These are phyloP conservation scores for Suhomyces tanzawaensis DNA, from an alignment of 805 yeast species.

Conservation along the genomic window DNA sequence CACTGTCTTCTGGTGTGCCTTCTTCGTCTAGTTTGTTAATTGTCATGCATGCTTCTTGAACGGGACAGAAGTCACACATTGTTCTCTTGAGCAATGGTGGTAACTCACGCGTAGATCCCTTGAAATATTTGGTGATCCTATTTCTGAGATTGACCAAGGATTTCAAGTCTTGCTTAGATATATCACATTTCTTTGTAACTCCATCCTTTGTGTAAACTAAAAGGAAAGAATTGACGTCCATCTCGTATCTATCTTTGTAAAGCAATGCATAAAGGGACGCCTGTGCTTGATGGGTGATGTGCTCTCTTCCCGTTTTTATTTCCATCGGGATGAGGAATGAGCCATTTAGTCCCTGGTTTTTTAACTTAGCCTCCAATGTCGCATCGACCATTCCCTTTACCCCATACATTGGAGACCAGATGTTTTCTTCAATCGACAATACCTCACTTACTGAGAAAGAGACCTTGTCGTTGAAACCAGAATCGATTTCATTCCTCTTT, in stretches of 20 bases:
- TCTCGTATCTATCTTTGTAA: slow-evolving; percentile 74
- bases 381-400: slow-evolving; percentile 88
- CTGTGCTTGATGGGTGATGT: slow-evolving; percentile 78
- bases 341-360: slow-evolving; percentile 33
- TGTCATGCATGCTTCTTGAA: slow-evolving; percentile 61
- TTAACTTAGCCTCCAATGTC: slow-evolving; percentile 54
- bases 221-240: slow-evolving; percentile 61
- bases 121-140: slow-evolving; percentile 56
- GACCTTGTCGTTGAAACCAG: slow-evolving; percentile 6
- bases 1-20: slow-evolving; percentile 55
- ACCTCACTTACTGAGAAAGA: slow-evolving; percentile 49
- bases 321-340: slow-evolving; percentile 75
- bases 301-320: slow-evolving; percentile 77
- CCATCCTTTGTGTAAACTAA: slow-evolving; percentile 70
- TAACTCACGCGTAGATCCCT: slow-evolving; percentile 46
- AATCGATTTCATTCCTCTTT: slow-evolving; percentile 6
- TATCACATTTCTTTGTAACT: slow-evolving; percentile 53
- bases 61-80: slow-evolving; percentile 60
- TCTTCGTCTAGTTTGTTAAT: slow-evolving; percentile 56
- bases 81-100: slow-evolving; percentile 56
- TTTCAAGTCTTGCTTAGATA: slow-evolving; percentile 55
- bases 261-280: slow-evolving; percentile 77
- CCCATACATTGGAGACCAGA: slow-evolving; percentile 91
- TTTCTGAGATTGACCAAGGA: slow-evolving; percentile 73
- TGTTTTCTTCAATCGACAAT: slow-evolving; percentile 83